phyloP scores from a whole-genome alignment of 495 filamentous ascomycete genomes.

The Penicillium soppii region DNA sequence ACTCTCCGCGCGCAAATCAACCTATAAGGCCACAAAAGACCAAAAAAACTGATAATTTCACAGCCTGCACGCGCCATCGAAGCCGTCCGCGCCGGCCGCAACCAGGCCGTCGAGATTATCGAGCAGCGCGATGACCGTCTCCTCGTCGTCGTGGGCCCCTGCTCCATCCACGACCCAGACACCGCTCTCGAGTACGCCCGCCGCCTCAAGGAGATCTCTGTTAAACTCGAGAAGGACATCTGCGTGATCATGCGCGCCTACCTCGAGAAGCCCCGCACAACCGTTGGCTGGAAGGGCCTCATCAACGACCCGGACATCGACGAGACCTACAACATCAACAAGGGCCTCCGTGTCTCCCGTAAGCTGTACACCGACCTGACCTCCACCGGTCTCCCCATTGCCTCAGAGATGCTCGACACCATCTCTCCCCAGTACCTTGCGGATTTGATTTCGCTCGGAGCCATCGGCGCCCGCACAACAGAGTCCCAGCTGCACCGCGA shows the following conservation, averaged over 20 bases:
- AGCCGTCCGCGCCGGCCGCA: slow-evolving; percentile 79
- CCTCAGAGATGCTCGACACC: slow-evolving; percentile 96
- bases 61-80: slow-evolving; percentile 51
- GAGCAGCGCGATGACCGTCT: slow-evolving; percentile 80
- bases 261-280: slow-evolving; percentile 98
- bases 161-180: slow-evolving; percentile 93
- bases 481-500: slow-evolving; percentile 96
- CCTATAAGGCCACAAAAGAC: neutral
- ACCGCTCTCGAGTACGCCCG: slow-evolving; percentile 83
- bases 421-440: slow-evolving; percentile 97
- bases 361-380: slow-evolving; percentile 92
- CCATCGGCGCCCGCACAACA: slow-evolving; percentile 95
- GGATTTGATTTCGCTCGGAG: slow-evolving; percentile 91
- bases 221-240: slow-evolving; percentile 77
- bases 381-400: slow-evolving; percentile 82
- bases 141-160: slow-evolving; percentile 91
- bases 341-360: slow-evolving; percentile 84
- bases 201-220: slow-evolving; percentile 70
- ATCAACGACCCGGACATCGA: slow-evolving; percentile 99
- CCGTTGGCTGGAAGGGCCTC: slow-evolving; percentile 97
- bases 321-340: slow-evolving; percentile 98
- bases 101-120: slow-evolving; percentile 79
- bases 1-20: neutral
- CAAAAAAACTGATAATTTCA: slow-evolving; percentile 8
- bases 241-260: slow-evolving; percentile 97